These are phyloP conservation scores for Podaxis rugospora DNA, from an alignment of 768 basidiomycete species.

Conservation along the genomic window DNA sequence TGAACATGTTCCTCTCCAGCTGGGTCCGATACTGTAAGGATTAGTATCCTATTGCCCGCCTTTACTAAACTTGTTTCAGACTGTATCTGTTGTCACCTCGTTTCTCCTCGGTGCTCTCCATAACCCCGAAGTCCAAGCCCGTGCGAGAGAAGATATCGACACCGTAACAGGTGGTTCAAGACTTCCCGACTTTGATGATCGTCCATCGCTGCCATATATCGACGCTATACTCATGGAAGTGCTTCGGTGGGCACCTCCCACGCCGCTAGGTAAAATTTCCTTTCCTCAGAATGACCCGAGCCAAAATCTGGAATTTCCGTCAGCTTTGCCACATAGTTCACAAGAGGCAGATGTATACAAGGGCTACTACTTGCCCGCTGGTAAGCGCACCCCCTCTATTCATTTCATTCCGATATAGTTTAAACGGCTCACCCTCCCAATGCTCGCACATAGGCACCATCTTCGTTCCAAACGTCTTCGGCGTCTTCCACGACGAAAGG, in stretches of 20 bases:
- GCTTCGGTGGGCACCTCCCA: slow-evolving; percentile 34
- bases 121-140: slow-evolving; percentile 36
- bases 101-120: slow-evolving; percentile 25
- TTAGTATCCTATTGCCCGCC: neutral
- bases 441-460: neutral
- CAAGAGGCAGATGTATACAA: slow-evolving; percentile 28
- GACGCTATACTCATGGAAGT: slow-evolving; percentile 39
- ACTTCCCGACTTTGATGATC: slow-evolving; percentile 13
- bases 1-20: slow-evolving; percentile 3
- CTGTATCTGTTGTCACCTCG: slow-evolving; percentile 7
- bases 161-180: slow-evolving; percentile 28
- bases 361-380: slow-evolving; percentile 21
- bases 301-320: neutral
- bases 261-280: slow-evolving; percentile 27
- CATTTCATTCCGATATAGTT: neutral
- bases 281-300: neutral
- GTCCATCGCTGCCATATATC: slow-evolving; percentile 17
- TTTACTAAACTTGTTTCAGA: neutral
- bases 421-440: neutral
- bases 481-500: slow-evolving; percentile 15
- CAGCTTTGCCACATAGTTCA: slow-evolving; percentile 30
- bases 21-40: slow-evolving; percentile 8
- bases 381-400: slow-evolving; percentile 5
- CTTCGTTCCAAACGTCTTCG: slow-evolving; percentile 13
- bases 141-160: slow-evolving; percentile 41